Evolutionary conservation across 2,329 filamentous ascomycete species (phyloP).

Genomic region (Pyrenochaeta sp.): DNA sequence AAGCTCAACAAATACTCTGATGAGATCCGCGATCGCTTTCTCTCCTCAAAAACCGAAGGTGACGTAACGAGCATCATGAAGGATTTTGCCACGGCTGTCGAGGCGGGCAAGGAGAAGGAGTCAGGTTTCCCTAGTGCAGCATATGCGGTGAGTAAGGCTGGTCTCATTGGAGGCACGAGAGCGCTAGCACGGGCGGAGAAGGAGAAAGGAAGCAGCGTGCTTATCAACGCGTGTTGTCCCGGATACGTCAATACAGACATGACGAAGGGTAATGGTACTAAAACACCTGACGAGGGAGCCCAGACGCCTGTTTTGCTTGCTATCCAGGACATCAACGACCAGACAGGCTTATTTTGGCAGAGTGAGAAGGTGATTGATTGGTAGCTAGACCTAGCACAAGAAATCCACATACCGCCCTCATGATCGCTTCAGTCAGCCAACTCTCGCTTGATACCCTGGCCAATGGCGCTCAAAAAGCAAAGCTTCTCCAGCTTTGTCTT

Average conservation of each 20-base stretch:
- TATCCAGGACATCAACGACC: slow-evolving; percentile 49
- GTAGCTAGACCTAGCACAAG: too few relatives aligned
- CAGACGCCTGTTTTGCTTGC: slow-evolving; percentile 56
- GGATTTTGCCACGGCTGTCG: slow-evolving; percentile 58
- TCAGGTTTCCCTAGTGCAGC: slow-evolving; percentile 60
- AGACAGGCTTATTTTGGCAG: slow-evolving; percentile 52
- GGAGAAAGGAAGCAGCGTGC: slow-evolving; percentile 41
- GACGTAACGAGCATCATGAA: slow-evolving; percentile 61
- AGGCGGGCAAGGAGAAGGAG: slow-evolving; percentile 56
- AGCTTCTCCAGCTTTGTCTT: too few relatives aligned
- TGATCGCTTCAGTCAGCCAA: too few relatives aligned
- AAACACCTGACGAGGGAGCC: slow-evolving; percentile 56
- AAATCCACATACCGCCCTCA: too few relatives aligned
- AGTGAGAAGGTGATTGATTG: slow-evolving; percentile 49
- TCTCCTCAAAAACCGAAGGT: slow-evolving; percentile 47
- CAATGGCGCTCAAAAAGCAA: too few relatives aligned
- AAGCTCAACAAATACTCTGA: slow-evolving; percentile 58
- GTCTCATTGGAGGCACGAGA: slow-evolving; percentile 53
- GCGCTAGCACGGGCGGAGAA: slow-evolving; percentile 47
- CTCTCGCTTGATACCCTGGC: too few relatives aligned
- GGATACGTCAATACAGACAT: slow-evolving; percentile 60
- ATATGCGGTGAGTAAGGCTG: slow-evolving; percentile 59
- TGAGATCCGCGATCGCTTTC: slow-evolving; percentile 55
- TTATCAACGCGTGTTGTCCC: slow-evolving; percentile 55
- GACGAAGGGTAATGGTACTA: slow-evolving; percentile 50